Evolutionary conservation across 352 stramenopile species (phyloP).

Genomic region (Phytophthora gonapodyides): DNA sequence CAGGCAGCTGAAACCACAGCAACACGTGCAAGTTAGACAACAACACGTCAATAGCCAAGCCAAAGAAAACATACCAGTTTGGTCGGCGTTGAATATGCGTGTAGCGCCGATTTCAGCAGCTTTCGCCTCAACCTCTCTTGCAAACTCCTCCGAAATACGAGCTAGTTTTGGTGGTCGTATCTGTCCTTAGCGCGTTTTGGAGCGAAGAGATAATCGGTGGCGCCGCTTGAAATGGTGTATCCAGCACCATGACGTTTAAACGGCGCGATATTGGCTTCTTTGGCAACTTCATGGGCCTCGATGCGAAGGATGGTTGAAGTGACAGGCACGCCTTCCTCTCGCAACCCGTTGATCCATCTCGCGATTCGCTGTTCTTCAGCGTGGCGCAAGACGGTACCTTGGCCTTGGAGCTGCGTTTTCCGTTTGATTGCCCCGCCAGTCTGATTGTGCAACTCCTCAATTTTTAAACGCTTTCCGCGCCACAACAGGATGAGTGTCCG

Average conservation of each 20-base stretch:
- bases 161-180: background rate
- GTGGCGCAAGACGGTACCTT: background rate
- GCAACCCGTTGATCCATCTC: slow-evolving; percentile 1
- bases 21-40: background rate
- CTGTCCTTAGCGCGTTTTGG: slow-evolving; percentile 10
- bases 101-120: slow-evolving; percentile 10
- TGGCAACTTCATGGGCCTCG: background rate
- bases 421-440: background rate
- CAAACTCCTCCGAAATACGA: background rate
- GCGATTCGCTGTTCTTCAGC: background rate
- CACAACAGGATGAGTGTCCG: background rate
- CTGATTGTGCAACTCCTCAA: background rate
- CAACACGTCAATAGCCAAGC: background rate
- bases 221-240: slow-evolving; percentile 1
- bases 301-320: slow-evolving; percentile 1
- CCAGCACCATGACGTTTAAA: slow-evolving; percentile 5
- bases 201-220: slow-evolving; percentile 3
- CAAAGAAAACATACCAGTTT: slow-evolving; percentile 10
- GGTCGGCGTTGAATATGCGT: slow-evolving; percentile 7
- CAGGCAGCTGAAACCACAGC: slow-evolving; percentile 7
- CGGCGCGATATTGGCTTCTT: background rate
- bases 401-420: background rate
- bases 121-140: slow-evolving; percentile 2
- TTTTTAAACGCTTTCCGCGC: background rate
- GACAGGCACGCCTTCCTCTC: slow-evolving; percentile 1